Percentiles rank a stretch among this genome's conserved stretches.
These are phyloP conservation scores for Salix caprea DNA, from an alignment of 345 rosid genomes.

Conservation along the genomic window DNA sequence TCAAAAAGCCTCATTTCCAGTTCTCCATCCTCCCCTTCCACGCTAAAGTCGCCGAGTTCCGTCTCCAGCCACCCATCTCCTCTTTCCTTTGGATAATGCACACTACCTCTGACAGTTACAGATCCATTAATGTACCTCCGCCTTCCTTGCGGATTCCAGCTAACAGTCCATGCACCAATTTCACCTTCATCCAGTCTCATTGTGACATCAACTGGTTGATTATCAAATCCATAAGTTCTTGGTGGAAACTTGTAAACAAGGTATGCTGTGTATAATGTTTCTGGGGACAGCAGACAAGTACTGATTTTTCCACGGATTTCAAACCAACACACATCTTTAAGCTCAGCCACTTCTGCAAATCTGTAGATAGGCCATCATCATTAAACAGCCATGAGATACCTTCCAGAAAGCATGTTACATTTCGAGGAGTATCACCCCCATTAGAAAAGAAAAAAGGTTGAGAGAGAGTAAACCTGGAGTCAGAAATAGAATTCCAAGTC, in stretches of 20 bases:
- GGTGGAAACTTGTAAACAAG: conserved; percentile 23
- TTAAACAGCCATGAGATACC: conserved; percentile 18
- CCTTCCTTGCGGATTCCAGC: conserved; percentile 8
- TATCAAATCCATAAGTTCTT: conserved; percentile 2
- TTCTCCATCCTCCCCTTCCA: conserved; percentile 14
- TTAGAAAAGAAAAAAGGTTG: neutral
- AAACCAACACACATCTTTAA: conserved; percentile 19
- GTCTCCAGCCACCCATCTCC: conserved; percentile 38
- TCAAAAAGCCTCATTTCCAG: conserved; percentile 17
- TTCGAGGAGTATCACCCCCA: neutral
- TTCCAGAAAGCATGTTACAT: conserved; percentile 26
- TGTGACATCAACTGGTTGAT: conserved; percentile 6
- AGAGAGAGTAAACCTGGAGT: conserved; percentile 3
- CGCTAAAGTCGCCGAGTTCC: conserved; percentile 21
- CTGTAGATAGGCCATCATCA: neutral
- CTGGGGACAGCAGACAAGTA: conserved; percentile 17
- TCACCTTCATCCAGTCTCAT: conserved; percentile 10
- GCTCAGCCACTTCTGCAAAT: conserved; percentile 29
- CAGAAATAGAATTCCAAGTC: conserved; percentile 3
- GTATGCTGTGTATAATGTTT: conserved; percentile 23
- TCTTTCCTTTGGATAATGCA: conserved; percentile 1
- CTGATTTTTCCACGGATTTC: conserved; percentile 29
- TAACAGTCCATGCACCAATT: neutral
- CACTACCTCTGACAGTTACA: too few relatives aligned
- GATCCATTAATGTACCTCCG: neutral